Evolutionary conservation across 2,329 filamentous ascomycete species (phyloP).

Genomic region (Xylaria sp.): DNA sequence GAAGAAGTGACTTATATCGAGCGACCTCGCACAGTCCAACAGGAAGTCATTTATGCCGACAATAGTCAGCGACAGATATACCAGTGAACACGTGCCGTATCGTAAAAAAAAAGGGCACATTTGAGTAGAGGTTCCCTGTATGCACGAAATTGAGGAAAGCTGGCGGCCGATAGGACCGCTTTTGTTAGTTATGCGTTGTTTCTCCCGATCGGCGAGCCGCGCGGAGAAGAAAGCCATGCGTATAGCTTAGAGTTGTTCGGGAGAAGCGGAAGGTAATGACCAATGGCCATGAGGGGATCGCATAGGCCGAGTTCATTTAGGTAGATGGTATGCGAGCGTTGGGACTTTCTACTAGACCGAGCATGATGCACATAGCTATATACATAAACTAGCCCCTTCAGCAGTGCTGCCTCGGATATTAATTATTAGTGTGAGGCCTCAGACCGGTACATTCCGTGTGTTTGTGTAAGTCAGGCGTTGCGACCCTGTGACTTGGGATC

Average conservation of each 20-base stretch:
- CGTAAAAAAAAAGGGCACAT: not conserved
- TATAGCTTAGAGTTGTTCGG: not conserved
- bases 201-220: not conserved
- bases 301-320: not conserved
- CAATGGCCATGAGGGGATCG: not conserved
- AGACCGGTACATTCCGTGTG: not conserved
- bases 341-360: not conserved
- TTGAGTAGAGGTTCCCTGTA: not conserved
- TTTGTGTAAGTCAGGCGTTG: not conserved
- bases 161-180: not conserved
- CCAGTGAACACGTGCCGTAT: slow-evolving; percentile 24
- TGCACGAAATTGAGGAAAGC: not conserved
- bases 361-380: not conserved
- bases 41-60: slow-evolving; percentile 51
- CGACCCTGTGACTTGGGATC: not conserved
- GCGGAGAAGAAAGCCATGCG: not conserved
- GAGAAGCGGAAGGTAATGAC: not conserved
- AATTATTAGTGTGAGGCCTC: not conserved
- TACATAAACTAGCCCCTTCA: not conserved
- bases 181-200: not conserved
- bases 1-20: slow-evolving; percentile 51
- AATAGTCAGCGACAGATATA: slow-evolving; percentile 38
- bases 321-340: no score
- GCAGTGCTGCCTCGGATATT: not conserved
- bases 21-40: slow-evolving; percentile 43